Conservation (phyloP, 768 basidiomycete genomes). For the Naganishia vaughanmartiniae region DNA sequence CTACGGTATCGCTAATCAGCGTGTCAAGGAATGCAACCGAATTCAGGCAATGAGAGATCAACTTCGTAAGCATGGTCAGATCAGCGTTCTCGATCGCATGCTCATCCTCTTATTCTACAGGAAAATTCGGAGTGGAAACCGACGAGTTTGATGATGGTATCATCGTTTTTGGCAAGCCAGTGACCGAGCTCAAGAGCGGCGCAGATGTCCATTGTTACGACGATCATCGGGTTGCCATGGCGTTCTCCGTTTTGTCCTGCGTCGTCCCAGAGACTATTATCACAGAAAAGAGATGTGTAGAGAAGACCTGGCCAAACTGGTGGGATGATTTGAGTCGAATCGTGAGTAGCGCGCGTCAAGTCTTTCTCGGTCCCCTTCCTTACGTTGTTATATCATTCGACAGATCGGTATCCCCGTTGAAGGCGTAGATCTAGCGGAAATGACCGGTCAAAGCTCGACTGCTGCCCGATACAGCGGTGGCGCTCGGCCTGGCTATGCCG, state of each 20-base stretch:
- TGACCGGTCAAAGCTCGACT: constrained; percentile 55
- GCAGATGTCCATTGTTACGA: constrained; percentile 91
- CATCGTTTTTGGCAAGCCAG: constrained; percentile 76
- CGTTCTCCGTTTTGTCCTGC: constrained; percentile 82
- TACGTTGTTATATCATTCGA: neutral
- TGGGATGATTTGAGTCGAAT: constrained; percentile 98
- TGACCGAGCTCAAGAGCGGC: constrained; percentile 64
- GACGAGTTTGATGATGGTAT: constrained; percentile 90
- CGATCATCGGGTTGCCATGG: constrained; percentile 98
- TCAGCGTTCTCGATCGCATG: neutral
- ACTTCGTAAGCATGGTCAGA: constrained; percentile 61
- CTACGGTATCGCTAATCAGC: constrained; percentile 91
- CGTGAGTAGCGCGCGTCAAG: constrained; percentile 55
- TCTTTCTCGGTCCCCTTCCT: constrained; percentile 10
- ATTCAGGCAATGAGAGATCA: constrained; percentile 96
- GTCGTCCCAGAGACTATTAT: constrained; percentile 72
- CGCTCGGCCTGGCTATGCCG: constrained; percentile 34
- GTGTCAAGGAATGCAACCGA: constrained; percentile 97
- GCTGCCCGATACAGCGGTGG: constrained; percentile 55
- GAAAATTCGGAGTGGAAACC: constrained; percentile 90
- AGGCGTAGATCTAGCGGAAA: constrained; percentile 71
- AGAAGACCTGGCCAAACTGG: constrained; percentile 99
- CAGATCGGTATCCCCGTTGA: constrained; percentile 85
- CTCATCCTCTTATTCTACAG: constrained; percentile 53
- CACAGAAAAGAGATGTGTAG: constrained; percentile 95